Evolutionary conservation across 768 basidiomycete species (phyloP).

Genomic region (Galerina marginata): DNA sequence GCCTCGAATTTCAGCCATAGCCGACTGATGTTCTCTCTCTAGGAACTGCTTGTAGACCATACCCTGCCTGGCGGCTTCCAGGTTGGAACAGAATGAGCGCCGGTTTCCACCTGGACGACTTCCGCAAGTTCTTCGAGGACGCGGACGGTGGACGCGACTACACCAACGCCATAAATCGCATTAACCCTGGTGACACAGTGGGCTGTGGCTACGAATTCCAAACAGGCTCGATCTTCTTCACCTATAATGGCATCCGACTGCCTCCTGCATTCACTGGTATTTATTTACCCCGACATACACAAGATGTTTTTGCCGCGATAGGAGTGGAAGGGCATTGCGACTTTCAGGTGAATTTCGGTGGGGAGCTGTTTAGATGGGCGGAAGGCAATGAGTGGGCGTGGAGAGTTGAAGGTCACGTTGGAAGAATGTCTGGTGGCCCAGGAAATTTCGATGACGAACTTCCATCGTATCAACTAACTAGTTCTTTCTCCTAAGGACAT

Average conservation of each 20-base stretch:
- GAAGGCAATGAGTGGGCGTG: conserved; percentile 71
- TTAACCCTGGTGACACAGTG: conserved; percentile 54
- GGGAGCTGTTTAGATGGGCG: conserved; percentile 60
- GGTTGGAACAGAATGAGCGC: conserved; percentile 75
- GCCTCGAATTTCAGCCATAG: not conserved
- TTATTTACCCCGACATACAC: conserved; percentile 53
- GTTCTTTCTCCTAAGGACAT: not conserved
- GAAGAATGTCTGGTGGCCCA: conserved; percentile 42
- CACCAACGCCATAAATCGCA: conserved; percentile 32
- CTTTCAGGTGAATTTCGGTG: conserved; percentile 71
- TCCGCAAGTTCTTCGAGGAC: conserved; percentile 77
- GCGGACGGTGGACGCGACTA: conserved; percentile 68
- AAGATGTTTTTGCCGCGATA: conserved; percentile 70
- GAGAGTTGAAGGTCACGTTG: conserved; percentile 69
- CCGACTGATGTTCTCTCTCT: not conserved
- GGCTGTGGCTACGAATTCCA: conserved; percentile 71
- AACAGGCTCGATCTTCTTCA: conserved; percentile 62
- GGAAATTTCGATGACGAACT: conserved; percentile 49
- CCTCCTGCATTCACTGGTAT: conserved; percentile 62
- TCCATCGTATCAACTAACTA: conserved; percentile 40
- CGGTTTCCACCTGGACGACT: conserved; percentile 71
- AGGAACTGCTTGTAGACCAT: conserved; percentile 72
- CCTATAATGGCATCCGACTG: conserved; percentile 63
- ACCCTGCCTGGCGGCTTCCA: conserved; percentile 68
- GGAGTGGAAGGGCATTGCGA: conserved; percentile 61